These are phyloP conservation scores for Anacardium occidentale DNA, from an alignment of 345 rosid genomes.

Conservation along the genomic window DNA sequence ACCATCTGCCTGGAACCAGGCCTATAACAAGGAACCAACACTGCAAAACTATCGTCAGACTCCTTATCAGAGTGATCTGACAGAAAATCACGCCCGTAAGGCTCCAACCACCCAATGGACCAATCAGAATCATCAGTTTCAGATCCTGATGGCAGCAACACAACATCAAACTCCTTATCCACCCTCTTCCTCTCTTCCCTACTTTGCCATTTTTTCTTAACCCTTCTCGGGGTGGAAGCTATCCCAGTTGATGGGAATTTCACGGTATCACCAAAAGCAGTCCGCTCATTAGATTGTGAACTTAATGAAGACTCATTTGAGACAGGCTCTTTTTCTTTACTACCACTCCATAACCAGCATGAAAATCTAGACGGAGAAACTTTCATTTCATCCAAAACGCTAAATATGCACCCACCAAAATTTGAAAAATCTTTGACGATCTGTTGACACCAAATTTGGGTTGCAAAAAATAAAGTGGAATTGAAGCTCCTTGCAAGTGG, in stretches of 20 bases:
- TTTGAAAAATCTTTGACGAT: not conserved
- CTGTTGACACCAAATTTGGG: conserved; percentile 1
- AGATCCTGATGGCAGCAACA: conserved; percentile 53
- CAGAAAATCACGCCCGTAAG: conserved; percentile 63
- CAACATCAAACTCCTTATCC: conserved; percentile 46
- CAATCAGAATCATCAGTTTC: conserved; percentile 83
- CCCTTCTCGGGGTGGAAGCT: conserved; percentile 38
- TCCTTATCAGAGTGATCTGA: conserved; percentile 47
- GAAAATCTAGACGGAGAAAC: conserved; percentile 49
- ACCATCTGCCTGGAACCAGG: conserved; percentile 52
- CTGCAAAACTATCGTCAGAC: conserved; percentile 66
- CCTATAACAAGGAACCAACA: conserved; percentile 77
- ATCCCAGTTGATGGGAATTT: conserved; percentile 43
- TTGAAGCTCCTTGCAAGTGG: conserved; percentile 16
- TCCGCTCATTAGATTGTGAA: conserved; percentile 30
- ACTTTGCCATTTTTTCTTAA: conserved; percentile 45
- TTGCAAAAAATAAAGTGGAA: conserved; percentile 11
- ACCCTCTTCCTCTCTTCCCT: conserved; percentile 38
- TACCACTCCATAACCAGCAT: conserved; percentile 53
- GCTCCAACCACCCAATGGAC: conserved; percentile 92
- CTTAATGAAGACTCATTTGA: conserved; percentile 41
- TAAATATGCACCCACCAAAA: conserved; percentile 4
- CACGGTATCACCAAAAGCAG: conserved; percentile 38
- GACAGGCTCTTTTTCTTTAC: conserved; percentile 48
- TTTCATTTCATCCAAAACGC: conserved; percentile 32